Evolutionary conservation across 108 stramenopile genomes (phyloP).

Genomic region (Skeletonema grethae): DNA sequence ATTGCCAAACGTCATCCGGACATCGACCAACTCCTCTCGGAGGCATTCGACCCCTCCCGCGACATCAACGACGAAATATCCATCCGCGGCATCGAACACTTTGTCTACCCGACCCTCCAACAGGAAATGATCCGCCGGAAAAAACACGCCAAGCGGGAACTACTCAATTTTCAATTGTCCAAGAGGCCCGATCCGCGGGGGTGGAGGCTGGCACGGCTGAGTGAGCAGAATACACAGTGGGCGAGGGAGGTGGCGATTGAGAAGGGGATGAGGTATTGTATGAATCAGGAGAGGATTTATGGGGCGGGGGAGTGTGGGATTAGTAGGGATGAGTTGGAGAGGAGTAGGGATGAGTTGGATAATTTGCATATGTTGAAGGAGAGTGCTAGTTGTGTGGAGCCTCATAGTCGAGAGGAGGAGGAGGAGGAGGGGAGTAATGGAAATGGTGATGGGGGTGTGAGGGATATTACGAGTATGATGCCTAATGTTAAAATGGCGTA

Average conservation of each 20-base stretch:
- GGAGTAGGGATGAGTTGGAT: not conserved
- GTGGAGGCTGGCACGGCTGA: constrained; percentile 31
- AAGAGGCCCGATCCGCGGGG: constrained; percentile 41
- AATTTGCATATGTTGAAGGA: not conserved
- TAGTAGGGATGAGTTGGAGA: not conserved
- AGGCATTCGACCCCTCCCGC: constrained; percentile 12
- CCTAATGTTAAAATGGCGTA: not conserved
- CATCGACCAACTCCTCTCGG: not conserved
- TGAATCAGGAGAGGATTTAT: not conserved
- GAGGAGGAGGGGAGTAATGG: too few relatives aligned
- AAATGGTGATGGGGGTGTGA: not conserved
- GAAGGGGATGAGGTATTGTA: constrained; percentile 35
- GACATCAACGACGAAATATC: constrained; percentile 17
- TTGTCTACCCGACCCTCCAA: constrained; percentile 38
- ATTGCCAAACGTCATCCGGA: not conserved
- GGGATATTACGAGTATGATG: not conserved
- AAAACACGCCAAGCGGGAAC: constrained; percentile 30
- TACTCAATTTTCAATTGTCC: constrained; percentile 14
- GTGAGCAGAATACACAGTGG: constrained; percentile 30
- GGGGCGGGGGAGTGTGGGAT: not conserved
- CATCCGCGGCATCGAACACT: constrained; percentile 47
- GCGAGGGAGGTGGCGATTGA: constrained; percentile 41
- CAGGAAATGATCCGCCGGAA: constrained; percentile 45
- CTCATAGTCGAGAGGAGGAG: not conserved
- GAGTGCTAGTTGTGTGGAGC: not conserved